Evolutionary conservation across 1,284 basidiomycete species (phyloP), one percentile per base, ranked within the genome.

Genomic region (Ceratobasidium theobromae): DNA sequence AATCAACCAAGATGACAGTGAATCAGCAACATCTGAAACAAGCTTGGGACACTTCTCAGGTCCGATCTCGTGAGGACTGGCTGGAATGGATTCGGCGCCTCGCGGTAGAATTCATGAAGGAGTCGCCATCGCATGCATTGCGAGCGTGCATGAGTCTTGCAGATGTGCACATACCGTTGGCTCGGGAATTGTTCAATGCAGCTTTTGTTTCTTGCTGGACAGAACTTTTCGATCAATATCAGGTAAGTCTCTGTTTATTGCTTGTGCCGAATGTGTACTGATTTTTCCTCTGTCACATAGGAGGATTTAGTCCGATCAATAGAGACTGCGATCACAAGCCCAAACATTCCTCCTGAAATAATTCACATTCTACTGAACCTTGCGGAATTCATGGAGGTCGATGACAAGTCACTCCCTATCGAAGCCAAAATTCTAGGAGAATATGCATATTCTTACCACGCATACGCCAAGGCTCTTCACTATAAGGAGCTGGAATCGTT

Each of bases 321-420:
- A 55, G 93, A 98, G 74, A 80, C 79, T 65, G 96, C 97, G 0
- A 90, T 99, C 70, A 92, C 89, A 25, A 69, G 93, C 81, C 80
- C 83, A 11, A 85, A 82, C 3, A 87, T 93, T 1, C 93, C 96
- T 0, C 84, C 92, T 2, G 95, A 98, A 65, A 84, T 99, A 32
- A 92, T 97, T n/a, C 93, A 98, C 75, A 86, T 92, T 52, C 81
- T 99, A 30, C 84, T 99, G 68, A 95, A 95, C 76, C 82, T 99
- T n/a, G 95, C 95, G 6, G 97, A 99, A 76, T 99, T 99, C 76
- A 98, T 99, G 93, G 97, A 99, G 77, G 97, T 98, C 73, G 96
- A 99, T 76, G 97, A 99, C 76, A 98, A 98, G 75, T 85, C 93
- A 0, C 81, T 99, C 1, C 94, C 95, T 0, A 98, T 99, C 71